These are phyloP conservation scores for Graphium sp. DNA, from an alignment of 2,329 filamentous ascomycete species.

Conservation along the genomic window DNA sequence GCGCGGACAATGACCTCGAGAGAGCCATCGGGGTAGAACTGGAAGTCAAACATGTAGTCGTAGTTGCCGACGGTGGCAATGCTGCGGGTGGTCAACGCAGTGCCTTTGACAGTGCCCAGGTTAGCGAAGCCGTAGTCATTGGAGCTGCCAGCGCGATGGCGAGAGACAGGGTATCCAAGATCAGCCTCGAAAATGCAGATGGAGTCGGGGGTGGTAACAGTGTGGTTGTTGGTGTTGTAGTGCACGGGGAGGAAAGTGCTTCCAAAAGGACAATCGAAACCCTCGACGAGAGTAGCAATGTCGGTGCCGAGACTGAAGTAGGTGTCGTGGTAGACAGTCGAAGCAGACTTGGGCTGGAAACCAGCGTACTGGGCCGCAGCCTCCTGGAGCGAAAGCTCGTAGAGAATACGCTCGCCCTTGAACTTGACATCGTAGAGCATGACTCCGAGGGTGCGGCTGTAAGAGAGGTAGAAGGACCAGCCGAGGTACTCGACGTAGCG, in stretches of 20 bases:
- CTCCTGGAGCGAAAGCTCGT: conserved; percentile 34
- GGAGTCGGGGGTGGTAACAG: conserved; percentile 12
- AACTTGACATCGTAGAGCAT: conserved; percentile 31
- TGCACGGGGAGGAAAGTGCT: conserved; percentile 17
- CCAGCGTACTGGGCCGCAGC: conserved; percentile 34
- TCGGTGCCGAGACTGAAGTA: conserved; percentile 17
- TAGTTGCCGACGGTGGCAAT: conserved; percentile 21
- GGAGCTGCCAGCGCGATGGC: conserved; percentile 13
- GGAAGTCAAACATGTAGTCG: conserved; percentile 20
- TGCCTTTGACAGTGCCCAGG: conserved; percentile 15
- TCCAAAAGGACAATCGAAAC: conserved; percentile 22
- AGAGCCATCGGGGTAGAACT: conserved; percentile 17
- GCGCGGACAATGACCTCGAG: conserved; percentile 21
- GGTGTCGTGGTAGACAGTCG: conserved; percentile 24
- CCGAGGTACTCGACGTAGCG: conserved; percentile 34
- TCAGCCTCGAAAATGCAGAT: conserved; percentile 22
- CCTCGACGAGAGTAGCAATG: conserved; percentile 19
- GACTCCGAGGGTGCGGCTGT: conserved; percentile 23
- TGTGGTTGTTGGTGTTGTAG: conserved; percentile 13
- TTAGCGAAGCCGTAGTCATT: conserved; percentile 12
- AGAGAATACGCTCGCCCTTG: conserved; percentile 30
- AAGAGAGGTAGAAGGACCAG: conserved; percentile 31
- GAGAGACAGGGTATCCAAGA: conserved; percentile 16
- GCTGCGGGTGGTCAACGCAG: conserved; percentile 9
- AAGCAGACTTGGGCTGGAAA: conserved; percentile 22